Evolutionary conservation across 768 basidiomycete genomes (phyloP).

Genomic region (Rhodocollybia butyracea): DNA sequence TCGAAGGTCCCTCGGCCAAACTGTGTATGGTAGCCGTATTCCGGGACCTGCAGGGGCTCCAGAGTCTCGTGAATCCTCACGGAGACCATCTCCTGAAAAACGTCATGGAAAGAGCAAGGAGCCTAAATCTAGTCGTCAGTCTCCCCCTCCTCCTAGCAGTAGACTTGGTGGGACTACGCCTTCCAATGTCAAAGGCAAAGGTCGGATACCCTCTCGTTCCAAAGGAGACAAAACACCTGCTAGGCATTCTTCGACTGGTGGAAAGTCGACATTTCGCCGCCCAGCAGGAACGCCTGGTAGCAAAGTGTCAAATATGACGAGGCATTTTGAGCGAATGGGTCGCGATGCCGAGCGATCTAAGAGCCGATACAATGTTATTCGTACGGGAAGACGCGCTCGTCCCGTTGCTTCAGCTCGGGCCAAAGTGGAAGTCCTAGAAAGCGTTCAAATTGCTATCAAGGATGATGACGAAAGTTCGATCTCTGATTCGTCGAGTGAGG

Average conservation of each 20-base stretch:
- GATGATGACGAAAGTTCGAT: constrained; percentile 72
- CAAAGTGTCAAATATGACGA: constrained; percentile 85
- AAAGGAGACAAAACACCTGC: constrained; percentile 40
- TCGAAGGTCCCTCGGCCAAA: constrained; percentile 40
- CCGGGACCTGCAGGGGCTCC: constrained; percentile 46
- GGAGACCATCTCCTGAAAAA: constrained; percentile 75
- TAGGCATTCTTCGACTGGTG: constrained; percentile 40
- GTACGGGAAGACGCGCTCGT: constrained; percentile 73
- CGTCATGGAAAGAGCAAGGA: constrained; percentile 39
- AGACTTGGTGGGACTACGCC: constrained; percentile 24
- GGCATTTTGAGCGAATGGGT: constrained; percentile 85
- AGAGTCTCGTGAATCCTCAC: constrained; percentile 61
- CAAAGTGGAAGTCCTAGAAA: constrained; percentile 84
- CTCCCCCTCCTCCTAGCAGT: constrained; percentile 42
- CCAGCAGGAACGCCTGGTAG: constrained; percentile 45
- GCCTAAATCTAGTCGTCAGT: constrained; percentile 39
- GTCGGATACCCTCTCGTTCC: constrained; percentile 32
- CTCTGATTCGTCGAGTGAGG: constrained; percentile 49
- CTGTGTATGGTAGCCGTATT: constrained; percentile 41
- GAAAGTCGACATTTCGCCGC: constrained; percentile 55
- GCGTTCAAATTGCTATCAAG: constrained; percentile 85
- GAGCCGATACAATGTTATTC: constrained; percentile 80
- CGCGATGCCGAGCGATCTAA: constrained; percentile 73
- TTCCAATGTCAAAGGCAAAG: constrained; percentile 33
- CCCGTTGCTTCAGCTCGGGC: constrained; percentile 89